Base-by-base conservation (phyloP, 2,329 filamentous ascomycete genomes). In the Pyrenophora tritici-repentis region DNA sequence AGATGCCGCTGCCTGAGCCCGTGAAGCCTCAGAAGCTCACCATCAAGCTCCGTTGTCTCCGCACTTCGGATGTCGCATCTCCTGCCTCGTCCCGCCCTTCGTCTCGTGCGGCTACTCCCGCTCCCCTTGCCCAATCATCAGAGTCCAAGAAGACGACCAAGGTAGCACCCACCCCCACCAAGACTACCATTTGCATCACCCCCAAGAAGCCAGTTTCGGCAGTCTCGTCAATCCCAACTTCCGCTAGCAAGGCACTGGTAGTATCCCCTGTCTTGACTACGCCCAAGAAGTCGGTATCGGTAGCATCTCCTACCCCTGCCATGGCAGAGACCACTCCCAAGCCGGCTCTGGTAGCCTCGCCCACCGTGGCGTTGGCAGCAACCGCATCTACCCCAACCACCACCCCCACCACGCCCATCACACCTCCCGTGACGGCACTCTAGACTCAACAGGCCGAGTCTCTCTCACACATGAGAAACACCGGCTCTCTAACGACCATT, bases 11-110 rank as follows among this genome's bases (percentile, higher is more conserved):
- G 12, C 47, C 54, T 24, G 56, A 55, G 17, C 53, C 50, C n/a
- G 50, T 53, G 22, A 67, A 59, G 50, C 63, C 67, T 22, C 61
- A 64, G 9, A 68, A 65, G 55, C 59, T 69, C 20, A 69, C 64
- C 22, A 65, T 69, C 53, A 70, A 69, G 56, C 65, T 69, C 41
- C 65, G 67, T n/a, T 63, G 66, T 26, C 51, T 70, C 9, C 57
- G 64, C 14, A 69, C 66, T 5, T 65, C 59, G 4, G 65, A 70
- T 47, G 51, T 47, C 22, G 54, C 61, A 9, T 56, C 62, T 13
- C 48, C 52, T 6, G 48, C 56, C 34, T 55, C 59, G 35, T 61
- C 55, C 50, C 58, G 62, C 42, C 40, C 59, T 37, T 54, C 59
- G 14, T 59, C 62, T 22, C 60, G 58, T 4, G 53, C 55, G 34